Evolutionary conservation across 768 basidiomycete species (phyloP).

Genomic region (Lentinula detonsa): DNA sequence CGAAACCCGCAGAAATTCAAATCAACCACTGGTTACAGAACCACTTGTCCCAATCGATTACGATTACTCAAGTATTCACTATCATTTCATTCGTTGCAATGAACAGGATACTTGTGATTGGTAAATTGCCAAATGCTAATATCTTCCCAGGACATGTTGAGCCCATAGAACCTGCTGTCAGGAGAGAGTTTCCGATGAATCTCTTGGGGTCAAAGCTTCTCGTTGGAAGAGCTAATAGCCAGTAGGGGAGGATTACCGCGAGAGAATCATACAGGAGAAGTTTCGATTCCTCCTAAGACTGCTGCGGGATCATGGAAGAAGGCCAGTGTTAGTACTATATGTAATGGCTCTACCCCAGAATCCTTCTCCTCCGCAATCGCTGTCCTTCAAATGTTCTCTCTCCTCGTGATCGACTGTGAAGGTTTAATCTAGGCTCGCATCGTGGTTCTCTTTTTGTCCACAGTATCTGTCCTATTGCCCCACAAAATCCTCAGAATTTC

Average conservation of each 20-base stretch:
- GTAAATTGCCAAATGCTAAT: slow-evolving; percentile 90
- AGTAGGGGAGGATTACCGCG: no score
- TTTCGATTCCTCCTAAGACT: no score
- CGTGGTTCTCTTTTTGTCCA: slow-evolving; percentile 25
- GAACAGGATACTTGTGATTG: no score
- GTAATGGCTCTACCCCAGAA: not conserved
- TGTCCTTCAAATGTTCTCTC: slow-evolving; percentile 2
- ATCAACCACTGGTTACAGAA: no score
- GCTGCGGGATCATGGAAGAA: no score
- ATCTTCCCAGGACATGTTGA: slow-evolving; percentile 66
- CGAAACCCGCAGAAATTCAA: not conserved
- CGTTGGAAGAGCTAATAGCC: no score
- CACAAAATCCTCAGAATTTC: slow-evolving; percentile 22
- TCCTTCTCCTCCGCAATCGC: not conserved
- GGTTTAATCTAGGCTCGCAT: slow-evolving; percentile 24
- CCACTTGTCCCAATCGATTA: not conserved
- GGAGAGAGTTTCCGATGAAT: slow-evolving; percentile 25
- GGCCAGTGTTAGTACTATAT: no score
- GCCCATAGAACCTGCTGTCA: slow-evolving; percentile 78
- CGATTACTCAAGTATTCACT: no score
- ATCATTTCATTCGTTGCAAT: no score
- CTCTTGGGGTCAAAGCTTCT: no score
- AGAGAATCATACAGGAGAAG: no score
- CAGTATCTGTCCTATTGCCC: slow-evolving; percentile 21
- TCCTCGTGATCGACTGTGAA: slow-evolving; percentile 31